Conservation (phyloP, 305 asterid genomes). For the Solanum hybrid region DNA sequence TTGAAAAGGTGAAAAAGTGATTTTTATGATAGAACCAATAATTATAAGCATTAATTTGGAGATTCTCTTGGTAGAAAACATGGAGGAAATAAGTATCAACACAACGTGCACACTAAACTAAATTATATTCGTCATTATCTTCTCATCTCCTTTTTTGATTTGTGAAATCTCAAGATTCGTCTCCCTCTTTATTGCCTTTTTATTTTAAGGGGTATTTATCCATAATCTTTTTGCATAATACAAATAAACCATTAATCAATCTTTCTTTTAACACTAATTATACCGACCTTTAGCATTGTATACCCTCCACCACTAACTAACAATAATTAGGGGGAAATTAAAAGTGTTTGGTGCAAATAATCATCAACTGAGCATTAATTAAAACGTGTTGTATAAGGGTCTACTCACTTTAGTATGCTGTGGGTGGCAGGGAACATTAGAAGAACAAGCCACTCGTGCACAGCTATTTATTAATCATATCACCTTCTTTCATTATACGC, state of each 20-base stretch:
- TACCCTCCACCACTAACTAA: neutral
- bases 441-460: conserved; percentile 11
- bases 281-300: neutral
- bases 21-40: neutral
- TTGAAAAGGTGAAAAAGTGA: neutral
- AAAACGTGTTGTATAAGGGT: neutral
- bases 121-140: neutral
- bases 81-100: neutral
- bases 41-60: neutral
- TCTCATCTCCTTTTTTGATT: neutral
- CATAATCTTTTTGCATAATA: neutral
- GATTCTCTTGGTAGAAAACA: neutral
- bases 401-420: neutral
- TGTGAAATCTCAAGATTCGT: neutral
- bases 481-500: neutral
- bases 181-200: neutral
- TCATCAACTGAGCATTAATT: neutral
- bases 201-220: neutral
- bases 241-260: neutral
- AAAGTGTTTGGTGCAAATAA: neutral
- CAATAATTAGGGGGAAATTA: neutral
- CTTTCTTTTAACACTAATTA: neutral
- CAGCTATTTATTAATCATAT: neutral
- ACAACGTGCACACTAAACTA: neutral
- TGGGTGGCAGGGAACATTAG: neutral